Percentiles rank a stretch among this genome's conserved stretches.
Conservation (phyloP, 1,284 basidiomycete species). For the Irpex rosettiformis region DNA sequence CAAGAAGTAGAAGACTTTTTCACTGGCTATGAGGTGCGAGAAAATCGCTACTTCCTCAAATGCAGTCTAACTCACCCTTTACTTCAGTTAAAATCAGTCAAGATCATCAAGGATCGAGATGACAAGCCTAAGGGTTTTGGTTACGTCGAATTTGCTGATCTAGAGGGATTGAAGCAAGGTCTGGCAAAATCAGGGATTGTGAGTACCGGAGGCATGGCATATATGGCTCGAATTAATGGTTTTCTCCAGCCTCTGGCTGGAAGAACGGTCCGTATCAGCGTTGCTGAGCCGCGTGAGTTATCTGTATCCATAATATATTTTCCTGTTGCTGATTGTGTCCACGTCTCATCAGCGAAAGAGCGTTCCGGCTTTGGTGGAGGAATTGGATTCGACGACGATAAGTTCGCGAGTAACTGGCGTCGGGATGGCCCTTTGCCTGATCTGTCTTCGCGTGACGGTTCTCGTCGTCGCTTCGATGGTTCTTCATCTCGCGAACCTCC, state of each 20-base stretch:
- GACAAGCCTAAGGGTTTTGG: constrained; percentile 98
- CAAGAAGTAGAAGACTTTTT: constrained; percentile 84
- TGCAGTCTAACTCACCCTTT: neutral
- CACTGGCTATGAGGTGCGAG: constrained; percentile 52
- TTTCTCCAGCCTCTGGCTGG: constrained; percentile 62
- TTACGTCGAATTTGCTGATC: constrained; percentile 89
- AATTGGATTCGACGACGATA: constrained; percentile 58
- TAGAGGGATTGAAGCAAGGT: constrained; percentile 84
- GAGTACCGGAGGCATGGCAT: constrained; percentile 27
- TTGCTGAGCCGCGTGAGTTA: constrained; percentile 90
- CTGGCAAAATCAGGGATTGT: constrained; percentile 65
- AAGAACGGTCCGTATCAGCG: constrained; percentile 84
- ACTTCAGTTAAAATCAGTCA: constrained; percentile 73
- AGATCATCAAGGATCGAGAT: constrained; percentile 89
- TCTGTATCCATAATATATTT: constrained; percentile 5
- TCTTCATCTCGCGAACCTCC: constrained; percentile 39
- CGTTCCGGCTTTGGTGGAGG: constrained; percentile 50
- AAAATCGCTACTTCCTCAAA: neutral
- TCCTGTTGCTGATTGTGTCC: constrained; percentile 5
- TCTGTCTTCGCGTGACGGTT: constrained; percentile 48
- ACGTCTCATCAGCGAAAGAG: constrained; percentile 62
- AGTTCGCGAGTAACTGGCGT: constrained; percentile 82
- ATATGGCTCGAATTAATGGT: constrained; percentile 11
- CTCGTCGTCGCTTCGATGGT: constrained; percentile 63
- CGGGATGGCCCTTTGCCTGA: constrained; percentile 86